Evolutionary conservation across 495 filamentous ascomycete species (phyloP).

Genomic region (Hypoxylon fragiforme): DNA sequence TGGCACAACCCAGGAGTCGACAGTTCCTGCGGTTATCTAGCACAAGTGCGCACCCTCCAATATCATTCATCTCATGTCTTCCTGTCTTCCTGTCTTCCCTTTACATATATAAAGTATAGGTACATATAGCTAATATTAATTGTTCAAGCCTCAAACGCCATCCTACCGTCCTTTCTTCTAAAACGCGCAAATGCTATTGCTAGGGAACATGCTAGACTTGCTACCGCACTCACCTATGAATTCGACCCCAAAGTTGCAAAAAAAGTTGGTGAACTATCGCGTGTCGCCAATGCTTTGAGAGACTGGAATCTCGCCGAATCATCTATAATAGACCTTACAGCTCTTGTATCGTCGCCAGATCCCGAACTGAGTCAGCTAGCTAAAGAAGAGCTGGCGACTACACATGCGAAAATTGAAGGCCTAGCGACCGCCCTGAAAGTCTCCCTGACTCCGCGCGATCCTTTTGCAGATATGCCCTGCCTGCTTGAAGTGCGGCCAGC

Average conservation of each 20-base stretch:
- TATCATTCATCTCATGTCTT: background rate
- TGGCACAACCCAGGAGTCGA: constrained; percentile 39
- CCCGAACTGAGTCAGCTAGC: constrained; percentile 66
- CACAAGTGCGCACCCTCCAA: constrained; percentile 39
- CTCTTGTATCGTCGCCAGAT: constrained; percentile 55
- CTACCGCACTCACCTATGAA: constrained; percentile 56
- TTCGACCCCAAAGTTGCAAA: constrained; percentile 78
- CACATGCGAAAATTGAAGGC: constrained; percentile 58
- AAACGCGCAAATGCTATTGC: constrained; percentile 45
- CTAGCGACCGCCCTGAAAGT: constrained; percentile 68
- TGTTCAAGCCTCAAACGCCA: constrained; percentile 12
- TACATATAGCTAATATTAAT: constrained; percentile 8
- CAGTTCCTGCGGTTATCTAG: constrained; percentile 49
- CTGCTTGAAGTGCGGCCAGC: constrained; percentile 90
- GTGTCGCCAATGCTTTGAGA: constrained; percentile 67
- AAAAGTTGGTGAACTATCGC: constrained; percentile 72
- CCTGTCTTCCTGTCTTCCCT: too few species aligned
- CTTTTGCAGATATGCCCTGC: constrained; percentile 91
- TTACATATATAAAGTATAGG: too few species aligned
- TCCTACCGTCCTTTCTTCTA: constrained; percentile 45
- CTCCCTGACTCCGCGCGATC: constrained; percentile 82
- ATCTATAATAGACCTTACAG: constrained; percentile 56
- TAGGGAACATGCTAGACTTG: constrained; percentile 62
- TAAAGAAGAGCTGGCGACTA: constrained; percentile 70
- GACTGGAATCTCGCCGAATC: constrained; percentile 67